These are phyloP conservation scores for Leishmania aethiopica DNA, from an alignment of 208 protist genomes.

Conservation along the genomic window DNA sequence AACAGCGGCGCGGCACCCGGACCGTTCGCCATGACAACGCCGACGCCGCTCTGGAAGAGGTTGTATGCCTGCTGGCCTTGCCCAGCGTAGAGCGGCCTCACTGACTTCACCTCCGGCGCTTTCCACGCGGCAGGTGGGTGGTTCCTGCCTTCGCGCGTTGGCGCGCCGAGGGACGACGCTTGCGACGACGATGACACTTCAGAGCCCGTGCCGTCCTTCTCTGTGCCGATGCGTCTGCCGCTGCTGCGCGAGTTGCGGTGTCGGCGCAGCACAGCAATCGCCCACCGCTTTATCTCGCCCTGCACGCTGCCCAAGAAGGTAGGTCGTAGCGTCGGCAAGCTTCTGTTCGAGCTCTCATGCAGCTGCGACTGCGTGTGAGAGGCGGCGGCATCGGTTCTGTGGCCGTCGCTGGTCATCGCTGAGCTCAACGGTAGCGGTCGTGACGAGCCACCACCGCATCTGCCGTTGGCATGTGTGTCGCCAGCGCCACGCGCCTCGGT, in stretches of 20 bases:
- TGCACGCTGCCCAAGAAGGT: background rate
- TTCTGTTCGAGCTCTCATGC: background rate
- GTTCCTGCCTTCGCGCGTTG: background rate
- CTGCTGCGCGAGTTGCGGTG: background rate
- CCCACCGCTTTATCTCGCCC: background rate
- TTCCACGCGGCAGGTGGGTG: background rate
- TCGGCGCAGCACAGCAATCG: background rate
- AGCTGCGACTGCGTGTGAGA: background rate
- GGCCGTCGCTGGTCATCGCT: background rate
- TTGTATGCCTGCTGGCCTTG: background rate
- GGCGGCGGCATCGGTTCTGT: background rate
- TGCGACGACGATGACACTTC: background rate
- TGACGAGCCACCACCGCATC: background rate
- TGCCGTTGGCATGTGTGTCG: background rate
- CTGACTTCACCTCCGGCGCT: background rate
- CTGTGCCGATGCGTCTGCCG: background rate
- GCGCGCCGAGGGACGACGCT: background rate
- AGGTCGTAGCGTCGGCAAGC: background rate
- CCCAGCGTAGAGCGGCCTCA: slow-evolving; percentile 9
- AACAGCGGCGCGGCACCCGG: background rate
- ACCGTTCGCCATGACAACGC: background rate
- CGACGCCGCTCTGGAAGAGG: background rate
- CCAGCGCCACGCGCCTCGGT: background rate
- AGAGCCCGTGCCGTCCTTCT: background rate
- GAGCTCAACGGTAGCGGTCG: background rate